These are phyloP conservation scores for Heliocybe sulcata DNA, from an alignment of 1,284 basidiomycete genomes.

Conservation along the genomic window DNA sequence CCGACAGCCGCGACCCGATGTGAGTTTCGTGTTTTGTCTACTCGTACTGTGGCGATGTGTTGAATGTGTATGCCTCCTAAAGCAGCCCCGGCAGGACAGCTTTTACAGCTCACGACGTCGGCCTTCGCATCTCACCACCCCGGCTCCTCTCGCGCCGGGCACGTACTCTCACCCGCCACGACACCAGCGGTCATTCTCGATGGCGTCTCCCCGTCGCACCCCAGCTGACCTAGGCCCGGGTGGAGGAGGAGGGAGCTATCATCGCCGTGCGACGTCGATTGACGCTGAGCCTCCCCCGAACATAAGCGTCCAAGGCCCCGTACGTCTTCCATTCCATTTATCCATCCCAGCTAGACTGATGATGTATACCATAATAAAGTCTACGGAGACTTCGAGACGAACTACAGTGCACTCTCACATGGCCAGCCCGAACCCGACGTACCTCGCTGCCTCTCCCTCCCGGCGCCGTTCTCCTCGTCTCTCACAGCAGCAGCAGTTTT, in stretches of 20 bases:
- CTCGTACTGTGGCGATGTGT: not conserved
- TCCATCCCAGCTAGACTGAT: not conserved
- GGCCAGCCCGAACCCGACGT: not conserved
- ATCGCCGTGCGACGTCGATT: not conserved
- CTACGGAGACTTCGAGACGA: not conserved
- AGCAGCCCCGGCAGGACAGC: not conserved
- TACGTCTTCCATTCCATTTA: not conserved
- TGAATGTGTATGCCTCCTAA: not conserved
- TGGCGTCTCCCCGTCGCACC: not conserved
- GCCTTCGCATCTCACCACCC: not conserved
- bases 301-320: not conserved
- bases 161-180: too few species aligned
- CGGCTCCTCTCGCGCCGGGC: not conserved
- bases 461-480: too few species aligned
- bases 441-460: not conserved
- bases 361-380: not conserved
- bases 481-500: too few species aligned
- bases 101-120: not conserved
- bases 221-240: not conserved
- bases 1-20: not conserved
- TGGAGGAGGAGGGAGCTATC: not conserved
- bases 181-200: not conserved
- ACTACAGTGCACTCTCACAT: not conserved
- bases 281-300: not conserved
- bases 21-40: not conserved